These are phyloP conservation scores for Tubosaeta brunneosetosa DNA, from an alignment of 768 basidiomycete species.

Conservation along the genomic window DNA sequence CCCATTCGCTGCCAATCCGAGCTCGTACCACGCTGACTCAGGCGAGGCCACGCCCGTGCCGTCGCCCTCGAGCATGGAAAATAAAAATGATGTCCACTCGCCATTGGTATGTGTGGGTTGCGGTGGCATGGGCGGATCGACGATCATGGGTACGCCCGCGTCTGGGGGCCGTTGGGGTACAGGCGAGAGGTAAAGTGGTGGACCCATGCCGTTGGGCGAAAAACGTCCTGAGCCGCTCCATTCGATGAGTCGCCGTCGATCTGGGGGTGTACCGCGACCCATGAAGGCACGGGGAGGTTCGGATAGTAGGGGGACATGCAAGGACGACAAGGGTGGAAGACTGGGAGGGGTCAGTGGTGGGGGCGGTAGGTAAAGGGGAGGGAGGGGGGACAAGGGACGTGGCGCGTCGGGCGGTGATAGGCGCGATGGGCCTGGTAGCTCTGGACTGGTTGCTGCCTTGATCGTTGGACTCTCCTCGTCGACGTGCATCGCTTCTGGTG, in stretches of 20 bases:
- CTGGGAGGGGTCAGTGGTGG: constrained; percentile 3
- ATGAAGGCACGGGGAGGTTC: constrained; percentile 32
- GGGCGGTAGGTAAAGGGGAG: constrained; percentile 4
- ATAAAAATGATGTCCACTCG: constrained; percentile 32
- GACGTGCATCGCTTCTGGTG: constrained; percentile 3
- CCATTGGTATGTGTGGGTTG: constrained; percentile 14
- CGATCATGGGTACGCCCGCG: constrained; percentile 19
- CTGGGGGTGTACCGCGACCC: constrained; percentile 32
- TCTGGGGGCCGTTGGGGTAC: constrained; percentile 20
- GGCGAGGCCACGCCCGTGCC: constrained; percentile 12
- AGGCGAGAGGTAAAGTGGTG: constrained; percentile 23
- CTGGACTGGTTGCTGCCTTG: not conserved
- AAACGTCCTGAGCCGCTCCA: constrained; percentile 25
- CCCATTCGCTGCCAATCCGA: constrained; percentile 15
- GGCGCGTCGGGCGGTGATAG: not conserved
- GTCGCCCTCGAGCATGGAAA: constrained; percentile 33
- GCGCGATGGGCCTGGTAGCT: not conserved
- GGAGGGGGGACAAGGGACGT: constrained; percentile 4
- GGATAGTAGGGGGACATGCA: constrained; percentile 30
- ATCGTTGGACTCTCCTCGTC: not conserved
- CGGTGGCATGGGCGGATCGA: constrained; percentile 12
- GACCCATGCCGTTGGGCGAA: constrained; percentile 17
- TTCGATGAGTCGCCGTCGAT: constrained; percentile 25
- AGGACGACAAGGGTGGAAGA: constrained; percentile 25
- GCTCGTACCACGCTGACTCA: constrained; percentile 28